These are phyloP conservation scores for Mrakia blollopis DNA, from an alignment of 768 basidiomycete species.

Conservation along the genomic window DNA sequence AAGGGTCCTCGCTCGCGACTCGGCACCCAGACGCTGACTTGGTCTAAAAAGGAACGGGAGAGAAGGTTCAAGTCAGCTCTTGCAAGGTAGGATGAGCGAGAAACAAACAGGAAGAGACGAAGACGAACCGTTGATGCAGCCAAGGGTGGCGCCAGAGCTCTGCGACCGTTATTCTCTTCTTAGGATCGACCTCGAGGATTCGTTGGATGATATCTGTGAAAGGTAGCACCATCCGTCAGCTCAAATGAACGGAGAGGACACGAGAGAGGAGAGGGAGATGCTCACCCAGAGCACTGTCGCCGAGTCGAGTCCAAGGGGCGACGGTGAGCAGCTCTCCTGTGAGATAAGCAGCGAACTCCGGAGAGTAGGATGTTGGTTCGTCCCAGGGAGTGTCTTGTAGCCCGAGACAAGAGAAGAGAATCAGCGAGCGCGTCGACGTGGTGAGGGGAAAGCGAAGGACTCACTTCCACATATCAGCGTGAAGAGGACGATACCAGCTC, in stretches of 20 bases:
- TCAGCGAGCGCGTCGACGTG: neutral
- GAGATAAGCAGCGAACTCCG: constrained; percentile 72
- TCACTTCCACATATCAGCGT: constrained; percentile 83
- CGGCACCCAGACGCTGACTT: constrained; percentile 61
- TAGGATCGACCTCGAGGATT: constrained; percentile 67
- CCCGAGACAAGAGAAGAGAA: constrained; percentile 11
- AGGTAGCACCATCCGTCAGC: neutral
- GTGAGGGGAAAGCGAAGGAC: constrained; percentile 19
- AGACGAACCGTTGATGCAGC: constrained; percentile 57
- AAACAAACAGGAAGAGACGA: neutral
- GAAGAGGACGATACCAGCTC: constrained; percentile 87
- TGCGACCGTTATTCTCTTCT: constrained; percentile 59
- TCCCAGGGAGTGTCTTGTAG: constrained; percentile 92
- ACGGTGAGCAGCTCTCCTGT: constrained; percentile 67
- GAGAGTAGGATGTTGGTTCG: constrained; percentile 70
- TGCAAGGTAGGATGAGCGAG: too few species aligned
- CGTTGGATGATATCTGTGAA: constrained; percentile 68
- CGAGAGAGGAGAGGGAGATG: constrained; percentile 31
- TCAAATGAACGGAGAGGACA: neutral
- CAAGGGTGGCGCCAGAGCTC: constrained; percentile 63
- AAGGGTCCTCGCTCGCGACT: constrained; percentile 62
- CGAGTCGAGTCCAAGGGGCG: constrained; percentile 72
- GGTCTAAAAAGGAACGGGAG: constrained; percentile 49
- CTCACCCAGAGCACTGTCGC: constrained; percentile 59
- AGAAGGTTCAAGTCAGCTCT: neutral